phyloP scores from a whole-genome alignment of 768 basidiomycete genomes.

The Rubroboletus satanas region DNA sequence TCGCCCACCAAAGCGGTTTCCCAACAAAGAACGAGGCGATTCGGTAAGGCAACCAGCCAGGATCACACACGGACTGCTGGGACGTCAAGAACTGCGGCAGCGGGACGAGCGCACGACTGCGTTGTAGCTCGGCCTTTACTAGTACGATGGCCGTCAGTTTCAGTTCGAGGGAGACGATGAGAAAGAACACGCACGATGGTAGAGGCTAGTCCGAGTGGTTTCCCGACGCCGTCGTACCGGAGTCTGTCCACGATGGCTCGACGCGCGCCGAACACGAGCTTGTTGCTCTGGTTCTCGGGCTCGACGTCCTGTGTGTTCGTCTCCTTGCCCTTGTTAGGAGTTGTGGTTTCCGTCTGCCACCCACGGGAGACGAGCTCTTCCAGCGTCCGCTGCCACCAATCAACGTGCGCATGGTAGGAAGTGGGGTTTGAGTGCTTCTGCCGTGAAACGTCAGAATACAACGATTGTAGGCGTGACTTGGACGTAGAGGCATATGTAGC shows the following conservation, averaged over 20 bases:
- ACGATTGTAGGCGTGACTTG: constrained; percentile 59
- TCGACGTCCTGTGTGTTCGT: constrained; percentile 3
- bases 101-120: constrained; percentile 43
- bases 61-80: constrained; percentile 59
- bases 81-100: constrained; percentile 53
- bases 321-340: constrained; percentile 6
- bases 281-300: constrained; percentile 35
- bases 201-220: constrained; percentile 65
- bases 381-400: constrained; percentile 82
- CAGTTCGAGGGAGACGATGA: neutral
- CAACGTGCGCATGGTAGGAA: constrained; percentile 73
- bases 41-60: constrained; percentile 66
- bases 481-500: constrained; percentile 29
- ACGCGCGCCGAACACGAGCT: constrained; percentile 57
- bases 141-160: constrained; percentile 37
- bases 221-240: constrained; percentile 65
- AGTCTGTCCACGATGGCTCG: constrained; percentile 54
- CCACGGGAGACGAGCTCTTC: constrained; percentile 58
- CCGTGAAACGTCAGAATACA: constrained; percentile 84
- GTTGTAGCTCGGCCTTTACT: constrained; percentile 67
- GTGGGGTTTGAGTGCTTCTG: constrained; percentile 84
- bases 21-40: constrained; percentile 70
- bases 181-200: constrained; percentile 59
- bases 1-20: constrained; percentile 82
- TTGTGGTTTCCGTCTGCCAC: constrained; percentile 38